Evolutionary conservation across 1,284 basidiomycete genomes (phyloP).

Genomic region (Pseudozyma hubeiensis): DNA sequence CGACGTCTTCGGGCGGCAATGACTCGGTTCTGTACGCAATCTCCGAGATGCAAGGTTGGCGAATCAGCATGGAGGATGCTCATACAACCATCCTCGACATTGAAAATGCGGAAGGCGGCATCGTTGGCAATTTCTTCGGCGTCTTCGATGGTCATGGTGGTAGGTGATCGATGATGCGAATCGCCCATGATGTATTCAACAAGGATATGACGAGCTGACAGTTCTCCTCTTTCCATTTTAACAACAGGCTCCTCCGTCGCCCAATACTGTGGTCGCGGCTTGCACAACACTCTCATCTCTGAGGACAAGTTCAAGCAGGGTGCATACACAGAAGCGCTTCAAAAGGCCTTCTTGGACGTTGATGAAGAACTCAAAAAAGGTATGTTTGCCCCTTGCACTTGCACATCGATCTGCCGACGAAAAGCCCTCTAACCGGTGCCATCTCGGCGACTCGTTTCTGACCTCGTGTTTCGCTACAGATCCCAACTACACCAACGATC

Average conservation of each 20-base stretch:
- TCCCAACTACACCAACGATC: slow-evolving; percentile 86
- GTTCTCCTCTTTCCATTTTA: neutral
- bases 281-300: slow-evolving; percentile 82
- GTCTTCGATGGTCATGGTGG: slow-evolving; percentile 99
- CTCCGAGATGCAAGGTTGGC: slow-evolving; percentile 99
- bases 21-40: slow-evolving; percentile 83
- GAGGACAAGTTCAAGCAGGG: slow-evolving; percentile 80
- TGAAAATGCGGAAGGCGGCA: slow-evolving; percentile 56
- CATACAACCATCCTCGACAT: slow-evolving; percentile 80
- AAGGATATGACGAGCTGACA: neutral
- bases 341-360: slow-evolving; percentile 88
- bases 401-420: neutral
- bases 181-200: neutral
- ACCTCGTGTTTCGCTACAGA: slow-evolving; percentile 72
- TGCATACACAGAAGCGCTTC: slow-evolving; percentile 83
- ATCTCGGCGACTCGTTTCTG: neutral
- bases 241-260: slow-evolving; percentile 84
- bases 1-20: slow-evolving; percentile 82
- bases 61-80: slow-evolving; percentile 98
- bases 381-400: slow-evolving; percentile 65
- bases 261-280: slow-evolving; percentile 87
- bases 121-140: slow-evolving; percentile 81
- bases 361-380: slow-evolving; percentile 92
- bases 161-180: slow-evolving; percentile 69
- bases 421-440: neutral